Evolutionary conservation across 306 rosid species (phyloP), one percentile per base, ranked within the genome.

Genomic region (Arachis hypogaea): DNA sequence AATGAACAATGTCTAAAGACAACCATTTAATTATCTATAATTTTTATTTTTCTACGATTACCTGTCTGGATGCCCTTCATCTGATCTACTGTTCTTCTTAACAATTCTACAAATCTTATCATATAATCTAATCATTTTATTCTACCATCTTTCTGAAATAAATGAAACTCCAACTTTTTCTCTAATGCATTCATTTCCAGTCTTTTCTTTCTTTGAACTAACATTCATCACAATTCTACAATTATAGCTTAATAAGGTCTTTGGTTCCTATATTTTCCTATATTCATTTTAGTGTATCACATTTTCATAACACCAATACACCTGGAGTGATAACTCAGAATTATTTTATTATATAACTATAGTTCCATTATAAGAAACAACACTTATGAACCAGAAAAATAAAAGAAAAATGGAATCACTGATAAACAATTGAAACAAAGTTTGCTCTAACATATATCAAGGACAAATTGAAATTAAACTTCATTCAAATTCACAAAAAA

Each of bases 151-250:
- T 51, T 51, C n/a, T 22, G 7, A 51, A 0, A 51, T 11, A 50
- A 50, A 16, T 50, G 57, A 7, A 51, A 51, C 6, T 7, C 57
- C n/a, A 51, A 51, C 22, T 11, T 51, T n/a, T 18, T 51, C n/a
- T 51, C 22, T 51, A 5, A 51, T 51, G 57, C 22, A 51, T 51
- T 51, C 57, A 51, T 51, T 12, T 3, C 8, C n/a, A n/a, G 5
- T 4, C 14, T 2, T 45, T 6, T 45, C 50, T 51, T 51, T 51
- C 29, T 58, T 42, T 42, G 68, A 42, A 50, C 36, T 10, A 60
- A 67, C 51, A 66, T 54, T 47, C 11, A 14, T 4, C 38, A 61
- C 78, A 67, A 60, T 41, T 33, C 55, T 9, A 55, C 9, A 58
- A 49, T 9, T 59, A 52, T 30, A 55, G 45, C 50, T 63, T 45